Conservation (phyloP, 257 asterid species). For the Salvia miltiorrhiza region DNA sequence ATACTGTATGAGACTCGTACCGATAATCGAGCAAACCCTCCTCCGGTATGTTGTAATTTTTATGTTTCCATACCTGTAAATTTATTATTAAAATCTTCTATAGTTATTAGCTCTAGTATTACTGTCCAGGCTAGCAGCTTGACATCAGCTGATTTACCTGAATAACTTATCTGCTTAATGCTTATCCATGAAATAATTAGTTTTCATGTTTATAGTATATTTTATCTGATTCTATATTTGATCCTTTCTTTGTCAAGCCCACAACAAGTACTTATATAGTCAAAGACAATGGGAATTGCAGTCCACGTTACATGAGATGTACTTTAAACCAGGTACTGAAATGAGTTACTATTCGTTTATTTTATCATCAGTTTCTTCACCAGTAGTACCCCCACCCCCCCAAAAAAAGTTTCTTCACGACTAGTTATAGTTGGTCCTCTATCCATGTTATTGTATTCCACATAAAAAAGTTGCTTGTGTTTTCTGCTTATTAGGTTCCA, state of each 20-base stretch:
- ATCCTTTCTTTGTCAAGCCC: constrained; percentile 50
- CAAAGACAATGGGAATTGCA: constrained; percentile 90
- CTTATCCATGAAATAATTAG: not conserved
- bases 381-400: not conserved
- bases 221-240: constrained; percentile 14
- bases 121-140: constrained; percentile 11
- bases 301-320: constrained; percentile 96
- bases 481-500: constrained; percentile 59
- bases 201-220: not conserved
- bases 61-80: not conserved
- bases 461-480: constrained; percentile 20
- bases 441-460: constrained; percentile 14
- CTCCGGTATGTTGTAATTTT: constrained; percentile 59
- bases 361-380: constrained; percentile 6
- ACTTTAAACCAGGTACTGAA: constrained; percentile 73
- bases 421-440: constrained; percentile 3
- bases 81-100: constrained; percentile 4
- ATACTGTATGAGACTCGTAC: constrained; percentile 84
- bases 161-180: not conserved
- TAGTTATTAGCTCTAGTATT: not conserved
- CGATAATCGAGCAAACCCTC: constrained; percentile 88
- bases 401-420: not conserved
- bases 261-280: constrained; percentile 84
- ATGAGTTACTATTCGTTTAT: not conserved
- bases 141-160: not conserved